phyloP scores from a whole-genome alignment of 78 protist species.

The Emiliania huxleyi region DNA sequence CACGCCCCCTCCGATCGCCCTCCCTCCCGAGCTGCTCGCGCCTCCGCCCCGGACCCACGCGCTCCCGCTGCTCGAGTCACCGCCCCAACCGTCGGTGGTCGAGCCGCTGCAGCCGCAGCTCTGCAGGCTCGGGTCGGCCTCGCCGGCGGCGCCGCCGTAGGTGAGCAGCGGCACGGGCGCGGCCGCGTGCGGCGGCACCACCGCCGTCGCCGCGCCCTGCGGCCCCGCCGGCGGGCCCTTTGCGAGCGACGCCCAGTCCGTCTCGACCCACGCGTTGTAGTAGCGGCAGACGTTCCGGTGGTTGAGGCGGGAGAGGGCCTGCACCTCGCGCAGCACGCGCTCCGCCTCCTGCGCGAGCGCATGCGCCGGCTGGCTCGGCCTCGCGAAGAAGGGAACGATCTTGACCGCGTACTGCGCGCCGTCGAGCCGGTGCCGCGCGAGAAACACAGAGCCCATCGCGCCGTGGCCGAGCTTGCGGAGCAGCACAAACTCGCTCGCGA shows the following conservation, averaged over 20 bases:
- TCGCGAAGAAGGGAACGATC: not conserved
- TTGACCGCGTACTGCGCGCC: not conserved
- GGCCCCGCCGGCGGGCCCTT: not conserved
- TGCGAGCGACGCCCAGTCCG: not conserved
- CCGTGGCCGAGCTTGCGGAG: not conserved
- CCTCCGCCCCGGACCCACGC: not conserved
- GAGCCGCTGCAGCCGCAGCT: not conserved
- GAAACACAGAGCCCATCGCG: not conserved
- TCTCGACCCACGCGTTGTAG: not conserved
- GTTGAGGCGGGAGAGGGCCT: not conserved
- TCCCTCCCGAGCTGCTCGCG: not conserved
- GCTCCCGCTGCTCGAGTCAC: not conserved
- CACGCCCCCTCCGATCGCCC: not conserved
- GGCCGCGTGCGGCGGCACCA: too few species aligned
- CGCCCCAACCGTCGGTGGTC: not conserved
- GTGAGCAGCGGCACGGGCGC: not conserved
- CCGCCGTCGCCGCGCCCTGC: not conserved
- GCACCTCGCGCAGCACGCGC: not conserved
- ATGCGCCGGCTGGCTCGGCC: not conserved
- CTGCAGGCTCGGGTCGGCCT: not conserved
- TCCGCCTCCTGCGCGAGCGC: not conserved
- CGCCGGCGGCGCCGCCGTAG: not conserved
- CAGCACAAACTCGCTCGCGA: not conserved
- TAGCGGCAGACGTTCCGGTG: conserved; percentile 1
- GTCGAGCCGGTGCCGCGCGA: not conserved